These are phyloP conservation scores for Xanthoconium purpureum DNA, from an alignment of 768 basidiomycete genomes.

Conservation along the genomic window DNA sequence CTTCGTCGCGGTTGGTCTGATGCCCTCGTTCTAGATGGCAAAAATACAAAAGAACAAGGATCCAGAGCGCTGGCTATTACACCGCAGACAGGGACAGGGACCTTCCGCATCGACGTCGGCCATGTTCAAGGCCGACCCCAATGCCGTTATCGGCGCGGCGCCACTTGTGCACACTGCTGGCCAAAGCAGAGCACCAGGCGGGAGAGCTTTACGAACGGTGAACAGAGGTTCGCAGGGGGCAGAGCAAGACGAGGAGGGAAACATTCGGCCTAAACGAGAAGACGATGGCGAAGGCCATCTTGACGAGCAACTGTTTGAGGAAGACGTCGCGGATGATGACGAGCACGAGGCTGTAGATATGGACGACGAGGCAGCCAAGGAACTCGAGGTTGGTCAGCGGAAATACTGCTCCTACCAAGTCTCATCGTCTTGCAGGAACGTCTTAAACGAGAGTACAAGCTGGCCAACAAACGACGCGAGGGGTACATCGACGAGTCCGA, in stretches of 20 bases:
- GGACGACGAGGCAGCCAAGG: conserved; percentile 83
- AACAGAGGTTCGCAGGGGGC: conserved; percentile 61
- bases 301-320: conserved; percentile 81
- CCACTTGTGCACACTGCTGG: conserved; percentile 48
- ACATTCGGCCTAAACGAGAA: conserved; percentile 52
- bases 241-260: conserved; percentile 69
- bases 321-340: conserved; percentile 85
- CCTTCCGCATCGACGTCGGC: conserved; percentile 62
- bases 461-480: conserved; percentile 72
- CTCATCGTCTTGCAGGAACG: conserved; percentile 55
- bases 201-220: conserved; percentile 61
- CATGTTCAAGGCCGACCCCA: conserved; percentile 66
- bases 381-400: conserved; percentile 59
- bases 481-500: conserved; percentile 71
- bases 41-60: conserved; percentile 71
- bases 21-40: conserved; percentile 19
- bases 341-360: conserved; percentile 70
- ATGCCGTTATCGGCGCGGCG: conserved; percentile 38
- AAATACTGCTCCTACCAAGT: background rate
- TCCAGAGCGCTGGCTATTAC: conserved; percentile 66
- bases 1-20: background rate
- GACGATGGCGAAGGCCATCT: conserved; percentile 74
- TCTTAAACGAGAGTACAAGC: conserved; percentile 76
- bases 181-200: conserved; percentile 68
- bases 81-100: conserved; percentile 55